Evolutionary conservation across 345 rosid species (phyloP), one percentile per base, ranked within the genome.

Genomic region (Populus alba): DNA sequence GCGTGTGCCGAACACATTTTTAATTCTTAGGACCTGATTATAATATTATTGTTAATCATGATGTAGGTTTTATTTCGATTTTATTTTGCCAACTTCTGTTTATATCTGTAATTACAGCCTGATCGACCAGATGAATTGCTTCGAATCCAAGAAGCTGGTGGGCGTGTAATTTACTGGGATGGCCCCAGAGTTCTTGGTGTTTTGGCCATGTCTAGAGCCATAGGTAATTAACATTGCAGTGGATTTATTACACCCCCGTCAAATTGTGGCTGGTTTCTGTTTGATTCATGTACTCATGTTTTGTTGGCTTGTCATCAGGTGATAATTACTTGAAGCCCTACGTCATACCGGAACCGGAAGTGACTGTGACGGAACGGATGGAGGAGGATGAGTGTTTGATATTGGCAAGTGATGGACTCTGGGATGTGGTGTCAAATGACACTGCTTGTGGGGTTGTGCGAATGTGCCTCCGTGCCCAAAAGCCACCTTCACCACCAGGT

Each of bases 361-460:
- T 95, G 35, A 90, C 87, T 0, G 73, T 91, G 3, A 83, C 84
- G 31, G 92, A 92, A 2, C 85, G 99, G 70, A 85, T 87, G 31
- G 89, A 65, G 3, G 97, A 86, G 18, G 99, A 95, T 61, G 97
- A 95, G 59, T 95, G 92, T 67, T 65, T 95, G 70, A 94, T 95
- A 6, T 77, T 94, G 38, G 99, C 94, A 8, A 92, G 92, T 27
- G 99, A 92, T 37, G 98, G 99, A 0, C 73, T 95, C 25, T 95
- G 99, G 99, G 98, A 95, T 72, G 99, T 92, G 37, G 98, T 95
- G 49, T 85, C 99, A 0, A 95, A 91, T 75, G 95, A 94, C 41
- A 87, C 90, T 0, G 96, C 97, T 1, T 93, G 98, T 73, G 85
- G 90, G 53, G 89, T 94, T 75, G 95, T 89, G 22, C 83, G 87